A percentile compares a stretch with the other conserved stretches of the same genome.
These are phyloP conservation scores for Encephalitozoon hellem DNA, from an alignment of 371 early-diverging fungal species.

Conservation along the genomic window DNA sequence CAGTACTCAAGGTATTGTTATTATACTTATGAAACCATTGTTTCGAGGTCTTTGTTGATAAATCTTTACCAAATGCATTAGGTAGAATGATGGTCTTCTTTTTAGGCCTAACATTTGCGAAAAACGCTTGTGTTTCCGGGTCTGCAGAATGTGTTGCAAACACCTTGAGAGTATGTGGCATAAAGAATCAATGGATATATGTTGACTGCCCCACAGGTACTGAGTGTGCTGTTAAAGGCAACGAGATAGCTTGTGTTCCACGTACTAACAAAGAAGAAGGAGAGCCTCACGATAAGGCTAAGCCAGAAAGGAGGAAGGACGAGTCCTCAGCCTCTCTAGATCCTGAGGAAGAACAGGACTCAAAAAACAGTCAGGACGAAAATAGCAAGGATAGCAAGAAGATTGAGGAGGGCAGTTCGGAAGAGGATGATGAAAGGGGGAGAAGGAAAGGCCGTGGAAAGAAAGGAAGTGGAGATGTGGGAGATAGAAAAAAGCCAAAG, in stretches of 20 bases:
- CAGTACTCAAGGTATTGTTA: not conserved
- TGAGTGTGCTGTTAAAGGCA: slow-evolving; percentile 31
- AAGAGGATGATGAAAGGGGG: not conserved
- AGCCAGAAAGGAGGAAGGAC: not conserved
- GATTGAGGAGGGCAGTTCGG: not conserved
- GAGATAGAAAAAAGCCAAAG: not conserved
- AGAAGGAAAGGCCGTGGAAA: not conserved
- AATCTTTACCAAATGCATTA: not conserved
- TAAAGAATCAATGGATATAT: slow-evolving; percentile 42
- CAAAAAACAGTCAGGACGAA: not conserved
- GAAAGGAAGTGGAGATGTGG: not conserved
- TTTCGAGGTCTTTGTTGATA: not conserved
- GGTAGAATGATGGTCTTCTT: slow-evolving; percentile 5
- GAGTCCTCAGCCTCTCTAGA: not conserved
- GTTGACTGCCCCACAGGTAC: slow-evolving; percentile 49
- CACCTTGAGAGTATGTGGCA: slow-evolving; percentile 46
- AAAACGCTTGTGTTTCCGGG: slow-evolving; percentile 50
- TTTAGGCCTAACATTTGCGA: not conserved
- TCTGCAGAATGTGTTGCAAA: slow-evolving; percentile 47
- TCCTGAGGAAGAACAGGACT: not conserved
- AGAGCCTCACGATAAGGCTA: not conserved
- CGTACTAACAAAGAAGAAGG: not conserved
- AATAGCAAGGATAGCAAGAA: not conserved
- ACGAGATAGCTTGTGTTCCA: slow-evolving; percentile 24
- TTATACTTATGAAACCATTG: slow-evolving; percentile 6